These are phyloP conservation scores for Juncus inflexus DNA, from an alignment of 176 grass and related monocot species.

Conservation along the genomic window DNA sequence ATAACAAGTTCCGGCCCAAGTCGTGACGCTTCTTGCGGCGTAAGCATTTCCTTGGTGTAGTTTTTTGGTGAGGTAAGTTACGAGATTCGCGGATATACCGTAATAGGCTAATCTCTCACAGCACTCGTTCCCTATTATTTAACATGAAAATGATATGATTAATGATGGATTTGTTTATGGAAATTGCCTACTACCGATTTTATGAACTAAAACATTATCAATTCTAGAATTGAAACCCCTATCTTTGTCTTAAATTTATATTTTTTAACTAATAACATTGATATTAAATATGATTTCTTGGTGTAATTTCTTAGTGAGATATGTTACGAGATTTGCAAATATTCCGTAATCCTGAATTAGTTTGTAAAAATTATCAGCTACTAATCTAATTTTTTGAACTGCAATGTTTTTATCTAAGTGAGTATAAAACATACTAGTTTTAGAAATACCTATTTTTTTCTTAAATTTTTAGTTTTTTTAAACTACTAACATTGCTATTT, in stretches of 20 bases:
- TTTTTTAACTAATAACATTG: neutral
- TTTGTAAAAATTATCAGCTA: neutral
- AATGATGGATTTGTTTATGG: neutral
- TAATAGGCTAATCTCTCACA: constrained; percentile 53
- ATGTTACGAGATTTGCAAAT: constrained; percentile 52
- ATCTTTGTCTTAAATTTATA: neutral
- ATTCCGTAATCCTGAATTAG: constrained; percentile 31
- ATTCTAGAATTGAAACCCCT: neutral
- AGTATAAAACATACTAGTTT: neutral
- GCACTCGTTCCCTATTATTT: constrained; percentile 41
- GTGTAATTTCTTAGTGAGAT: constrained; percentile 45
- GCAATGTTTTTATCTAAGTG: neutral
- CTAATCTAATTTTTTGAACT: neutral
- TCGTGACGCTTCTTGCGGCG: constrained; percentile 52
- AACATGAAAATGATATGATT: neutral
- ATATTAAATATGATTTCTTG: constrained; percentile 31
- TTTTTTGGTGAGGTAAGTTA: constrained; percentile 50
- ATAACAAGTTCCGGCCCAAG: constrained; percentile 58
- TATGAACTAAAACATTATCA: neutral
- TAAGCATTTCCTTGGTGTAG: constrained; percentile 44
- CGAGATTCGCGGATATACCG: constrained; percentile 50
- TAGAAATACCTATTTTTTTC: neutral
- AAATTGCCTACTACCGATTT: neutral
- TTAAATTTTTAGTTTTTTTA: neutral
- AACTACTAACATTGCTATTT: no score